These are phyloP conservation scores for Chlamydomonas sphaeroides DNA, from an alignment of 139 green algal genomes.

Conservation along the genomic window DNA sequence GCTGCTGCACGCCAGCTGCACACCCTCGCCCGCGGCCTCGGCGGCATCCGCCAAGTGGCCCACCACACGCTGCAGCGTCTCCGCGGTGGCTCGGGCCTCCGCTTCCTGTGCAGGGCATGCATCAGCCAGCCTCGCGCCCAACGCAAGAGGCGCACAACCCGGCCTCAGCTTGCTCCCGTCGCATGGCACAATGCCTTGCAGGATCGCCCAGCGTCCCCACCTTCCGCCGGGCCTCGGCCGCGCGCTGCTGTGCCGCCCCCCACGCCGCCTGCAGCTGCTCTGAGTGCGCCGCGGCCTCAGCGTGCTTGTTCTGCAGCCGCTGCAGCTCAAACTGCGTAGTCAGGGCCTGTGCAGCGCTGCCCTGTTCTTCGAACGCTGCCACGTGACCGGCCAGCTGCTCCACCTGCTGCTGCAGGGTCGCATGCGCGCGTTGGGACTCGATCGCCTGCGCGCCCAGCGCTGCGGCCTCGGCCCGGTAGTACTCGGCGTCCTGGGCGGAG, in stretches of 20 bases:
- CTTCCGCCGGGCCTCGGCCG: not conserved
- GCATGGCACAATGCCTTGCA: no score
- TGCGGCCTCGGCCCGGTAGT: not conserved
- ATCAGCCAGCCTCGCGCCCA: no score
- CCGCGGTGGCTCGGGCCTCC: no score
- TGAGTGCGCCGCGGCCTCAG: not conserved
- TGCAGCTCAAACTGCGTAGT: conserved; percentile 17
- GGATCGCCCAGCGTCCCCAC: no score
- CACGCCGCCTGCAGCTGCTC: not conserved
- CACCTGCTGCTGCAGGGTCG: conserved; percentile 4
- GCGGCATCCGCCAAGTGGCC: no score
- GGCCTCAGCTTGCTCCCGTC: no score
- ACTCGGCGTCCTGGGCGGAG: no score
- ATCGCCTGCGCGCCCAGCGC: not conserved
- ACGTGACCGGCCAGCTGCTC: not conserved
- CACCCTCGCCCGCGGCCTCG: no score
- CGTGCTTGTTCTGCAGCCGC: conserved; percentile 21
- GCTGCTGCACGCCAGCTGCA: no score
- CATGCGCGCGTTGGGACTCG: not conserved
- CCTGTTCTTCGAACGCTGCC: not conserved
- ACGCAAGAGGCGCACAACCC: no score
- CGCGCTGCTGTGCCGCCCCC: not conserved
- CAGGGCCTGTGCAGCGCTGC: conserved; percentile 9
- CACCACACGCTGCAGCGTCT: no score
- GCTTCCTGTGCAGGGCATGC: no score